Base-by-base conservation (phyloP, 371 early-diverging fungal genomes). In the Mortierella sp. region DNA sequence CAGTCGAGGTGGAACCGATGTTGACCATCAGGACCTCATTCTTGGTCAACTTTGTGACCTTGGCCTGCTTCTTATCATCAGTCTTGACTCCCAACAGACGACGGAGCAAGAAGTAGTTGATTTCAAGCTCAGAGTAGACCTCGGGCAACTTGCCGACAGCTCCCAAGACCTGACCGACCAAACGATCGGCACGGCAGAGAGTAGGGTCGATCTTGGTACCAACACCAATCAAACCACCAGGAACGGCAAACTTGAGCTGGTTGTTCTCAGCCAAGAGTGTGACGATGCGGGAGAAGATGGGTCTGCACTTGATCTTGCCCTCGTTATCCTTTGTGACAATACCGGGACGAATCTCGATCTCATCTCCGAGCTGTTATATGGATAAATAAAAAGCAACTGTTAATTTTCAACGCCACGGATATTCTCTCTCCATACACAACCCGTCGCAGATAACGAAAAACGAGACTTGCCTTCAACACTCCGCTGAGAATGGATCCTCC, bases 301-400 rank as follows among this genome's bases (percentile, higher is more conserved):
- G 99, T 59, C 90, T 84, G 82, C 97, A 96, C 56, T 86, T 86
- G 78, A 97, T 90, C 78, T 90, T 90, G 54, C 96, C 96, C 70
- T 95, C 93, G 55, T 85, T 85, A 82, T 96, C 97, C 88, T 96
- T 97, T 55, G 89, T 90, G 49, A 99, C 92, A 50, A 97, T 92
- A 75, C 99, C 99, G n/a, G 99, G 99, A 56, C 99, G 89, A 26
- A 99, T 94, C 86, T 99, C 99, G 42, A 99, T 95, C 79, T 94
- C 93, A 78, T 99, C 99, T 51, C 99, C 99, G 51, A 96, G 81
- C 85, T 83, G n/a, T n/a, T n/a, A 50, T 32, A 49, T 19, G 26
- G 28, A 21, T 21, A 42, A 28, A 39, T 15, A 21, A 51, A 23
- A 48, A 14, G 7, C 6, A 32, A 1, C 2, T 19, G 6, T 31